Base-by-base conservation (phyloP, 2,329 filamentous ascomycete genomes). In the Cladosporium colombiae region DNA sequence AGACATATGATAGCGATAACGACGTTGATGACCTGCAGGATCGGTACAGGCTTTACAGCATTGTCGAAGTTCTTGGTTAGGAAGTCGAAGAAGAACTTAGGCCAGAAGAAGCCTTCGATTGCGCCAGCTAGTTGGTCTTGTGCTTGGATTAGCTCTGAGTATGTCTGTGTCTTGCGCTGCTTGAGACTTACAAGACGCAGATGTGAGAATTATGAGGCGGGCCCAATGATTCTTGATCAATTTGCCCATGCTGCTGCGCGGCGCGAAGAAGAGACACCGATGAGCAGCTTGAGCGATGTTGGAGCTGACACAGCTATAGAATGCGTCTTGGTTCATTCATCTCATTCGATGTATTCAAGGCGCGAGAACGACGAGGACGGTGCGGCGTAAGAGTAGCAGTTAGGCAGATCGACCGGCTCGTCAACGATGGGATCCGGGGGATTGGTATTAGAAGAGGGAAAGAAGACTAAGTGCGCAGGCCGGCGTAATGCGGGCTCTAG, bases 141-240 rank as follows among this genome's bases (percentile, higher is more conserved):
- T 18, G 53, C 5, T 29, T 37, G n/a, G 59, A 23, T 37, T 29
- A 52, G 60, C 33, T 29, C 4, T 57, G 31, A 40, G 11, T 0
- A 5, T 33, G 13, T 29, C 40, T 27, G 13, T 1, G 13, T 46
- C 18, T 53, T 33, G n/a, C 29, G 58, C 53, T 57, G 61, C 58
- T 57, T 37, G 49, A 59, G 52, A 79, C 84, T 63, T 87, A 93
- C 91, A 93, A 65, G 83, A 79, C 72, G 92, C 90, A 44, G 95
- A 92, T 31, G 91, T 92, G 77, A 99, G 83, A 79, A 96, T 86
- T 76, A 99, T 95, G 75, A 99, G 89, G 68, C 95, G 90, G 72
- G 93, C 95, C 92, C 92, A 97, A 84, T 99, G 95, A 83, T 98
- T 98, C 86, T 99, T 99, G 83, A 99, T 98, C 77, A 99, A 89